Evolutionary conservation across 2,329 filamentous ascomycete genomes (phyloP), one percentile per base, ranked within the genome.

Genomic region (Emergomyces pasteurianus): DNA sequence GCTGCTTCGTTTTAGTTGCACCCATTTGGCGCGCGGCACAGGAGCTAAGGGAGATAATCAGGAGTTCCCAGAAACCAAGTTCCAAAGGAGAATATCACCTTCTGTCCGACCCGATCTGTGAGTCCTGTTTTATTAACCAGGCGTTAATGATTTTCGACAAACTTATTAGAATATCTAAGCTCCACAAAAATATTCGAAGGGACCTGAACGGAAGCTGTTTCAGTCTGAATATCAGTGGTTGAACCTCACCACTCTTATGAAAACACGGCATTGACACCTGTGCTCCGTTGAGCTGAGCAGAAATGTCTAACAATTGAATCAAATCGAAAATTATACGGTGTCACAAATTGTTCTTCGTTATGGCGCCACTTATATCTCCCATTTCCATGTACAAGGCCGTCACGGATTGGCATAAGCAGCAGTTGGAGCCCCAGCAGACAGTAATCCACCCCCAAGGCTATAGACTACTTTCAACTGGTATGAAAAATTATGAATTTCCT

Each of bases 331-430:
- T 14, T 21, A 31, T 31, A 57, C n/a, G 14, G 55, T 56, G 55
- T 21, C n/a, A 46, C 55, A 38, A n/a, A 57, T 52, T 58, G 31
- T 43, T 59, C 2, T 49, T 26, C 42, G 18, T 47, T 49, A 40
- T 58, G 26, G 56, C 55, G 16, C 40, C 54, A n/a, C 42, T 46
- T 34, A 60, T 63, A 56, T 57, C 58, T 16, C 43, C 62, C 34
- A 61, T 57, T 26, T 56, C 54, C 31, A 49, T 59, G 28, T 34
- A 59, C 36, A 42, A 49, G 38, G 55, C 54, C 26, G n/a, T 31
- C 23, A 34, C 60, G 50, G 26, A 47, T 36, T 63, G 62, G 62
- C 49, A 59, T 40, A 52, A 59, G 46, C 59, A 47, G 49, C 54
- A 61, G 23, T 10, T 61, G 1, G 46, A 63, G 40, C n/a, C 42